Evolutionary conservation across 1,284 basidiomycete genomes (phyloP).

Genomic region (Macrocystidia cucumis): DNA sequence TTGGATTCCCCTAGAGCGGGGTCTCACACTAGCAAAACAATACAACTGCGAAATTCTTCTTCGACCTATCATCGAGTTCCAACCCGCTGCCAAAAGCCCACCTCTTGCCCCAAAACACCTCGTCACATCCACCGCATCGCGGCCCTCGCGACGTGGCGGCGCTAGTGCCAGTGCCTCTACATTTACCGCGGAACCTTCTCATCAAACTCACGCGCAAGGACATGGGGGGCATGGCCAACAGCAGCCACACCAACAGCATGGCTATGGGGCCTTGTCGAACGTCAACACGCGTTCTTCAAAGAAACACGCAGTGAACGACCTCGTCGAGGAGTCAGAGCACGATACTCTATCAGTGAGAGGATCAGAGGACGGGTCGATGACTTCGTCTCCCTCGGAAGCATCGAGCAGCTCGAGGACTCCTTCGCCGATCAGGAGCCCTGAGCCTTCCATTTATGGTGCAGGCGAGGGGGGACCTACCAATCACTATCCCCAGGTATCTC

Average conservation of each 20-base stretch:
- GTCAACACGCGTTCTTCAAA: conserved; percentile 50
- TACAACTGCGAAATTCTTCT: conserved; percentile 89
- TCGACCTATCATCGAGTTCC: conserved; percentile 94
- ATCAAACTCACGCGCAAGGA: too few species aligned
- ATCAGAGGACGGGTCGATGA: conserved; percentile 80
- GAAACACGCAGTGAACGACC: conserved; percentile 34
- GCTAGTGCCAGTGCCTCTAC: conserved; percentile 27
- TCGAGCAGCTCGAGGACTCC: conserved; percentile 88
- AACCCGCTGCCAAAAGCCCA: conserved; percentile 87
- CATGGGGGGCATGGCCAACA: too few species aligned
- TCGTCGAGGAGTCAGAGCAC: conserved; percentile 49
- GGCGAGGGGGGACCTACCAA: conserved; percentile 29
- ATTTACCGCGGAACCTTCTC: too few species aligned
- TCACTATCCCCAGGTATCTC: not conserved
- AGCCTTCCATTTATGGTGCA: conserved; percentile 32
- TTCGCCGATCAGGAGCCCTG: conserved; percentile 67
- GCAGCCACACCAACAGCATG: too few species aligned
- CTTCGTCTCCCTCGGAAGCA: conserved; percentile 76
- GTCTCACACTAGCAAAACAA: conserved; percentile 81
- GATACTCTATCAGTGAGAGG: conserved; percentile 55
- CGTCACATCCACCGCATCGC: conserved; percentile 53
- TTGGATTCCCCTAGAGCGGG: conserved; percentile 96
- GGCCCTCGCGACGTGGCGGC: conserved; percentile 45
- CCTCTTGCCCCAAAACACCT: conserved; percentile 96
- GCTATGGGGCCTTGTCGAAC: conserved; percentile 19